Conservation (phyloP, 2,329 filamentous ascomycete genomes). For the Pestalotiopsis sp. region DNA sequence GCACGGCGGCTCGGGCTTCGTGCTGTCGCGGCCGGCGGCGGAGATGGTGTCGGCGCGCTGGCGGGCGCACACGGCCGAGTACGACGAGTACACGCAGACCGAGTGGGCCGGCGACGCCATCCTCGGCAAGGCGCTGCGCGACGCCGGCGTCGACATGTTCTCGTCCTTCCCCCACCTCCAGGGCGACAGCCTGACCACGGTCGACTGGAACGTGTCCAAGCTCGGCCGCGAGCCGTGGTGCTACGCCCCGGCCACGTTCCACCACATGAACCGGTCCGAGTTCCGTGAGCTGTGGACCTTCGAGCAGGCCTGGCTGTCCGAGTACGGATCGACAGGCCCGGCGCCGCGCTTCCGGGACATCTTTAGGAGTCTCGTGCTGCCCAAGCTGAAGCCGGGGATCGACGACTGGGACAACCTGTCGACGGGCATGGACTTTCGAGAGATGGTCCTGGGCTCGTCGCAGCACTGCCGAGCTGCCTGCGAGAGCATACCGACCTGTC, state of each 20-base stretch:
- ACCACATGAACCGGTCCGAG: conserved; percentile 46
- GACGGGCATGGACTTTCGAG: conserved; percentile 21
- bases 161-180: conserved; percentile 50
- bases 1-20: conserved; percentile 55
- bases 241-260: conserved; percentile 49
- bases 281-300: conserved; percentile 45
- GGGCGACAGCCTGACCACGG: conserved; percentile 38
- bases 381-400: conserved; percentile 22
- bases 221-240: conserved; percentile 47
- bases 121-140: conserved; percentile 47
- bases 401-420: conserved; percentile 34
- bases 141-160: conserved; percentile 45
- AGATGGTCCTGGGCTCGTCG: conserved; percentile 19
- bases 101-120: conserved; percentile 55
- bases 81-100: conserved; percentile 44
- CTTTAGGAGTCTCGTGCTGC: conserved; percentile 28
- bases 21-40: conserved; percentile 53
- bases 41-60: conserved; percentile 44
- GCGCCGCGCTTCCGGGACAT: conserved; percentile 31
- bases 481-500: conserved; percentile 19
- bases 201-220: conserved; percentile 42
- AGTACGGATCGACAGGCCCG: conserved; percentile 16
- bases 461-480: conserved; percentile 19
- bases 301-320: conserved; percentile 37
- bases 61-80: conserved; percentile 38